These are phyloP conservation scores for Leishmania guyanensis DNA, from an alignment of 208 protist species.

Conservation along the genomic window DNA sequence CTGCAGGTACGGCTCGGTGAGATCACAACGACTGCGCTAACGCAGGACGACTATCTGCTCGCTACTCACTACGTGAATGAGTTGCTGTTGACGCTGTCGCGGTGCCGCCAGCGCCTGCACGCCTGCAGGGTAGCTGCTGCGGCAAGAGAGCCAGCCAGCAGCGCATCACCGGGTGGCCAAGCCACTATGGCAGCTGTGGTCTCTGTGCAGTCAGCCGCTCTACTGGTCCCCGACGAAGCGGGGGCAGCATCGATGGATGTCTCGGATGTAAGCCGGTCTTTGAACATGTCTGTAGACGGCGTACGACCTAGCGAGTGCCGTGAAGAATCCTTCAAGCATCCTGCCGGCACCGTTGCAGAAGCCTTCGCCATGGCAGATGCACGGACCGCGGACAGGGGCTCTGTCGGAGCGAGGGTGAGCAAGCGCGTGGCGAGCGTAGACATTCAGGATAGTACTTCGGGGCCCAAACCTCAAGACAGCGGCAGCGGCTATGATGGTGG, in stretches of 20 bases:
- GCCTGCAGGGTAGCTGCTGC: constrained; percentile 2
- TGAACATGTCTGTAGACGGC: not conserved
- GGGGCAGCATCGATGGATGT: not conserved
- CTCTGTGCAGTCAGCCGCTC: not conserved
- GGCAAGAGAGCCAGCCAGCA: not conserved
- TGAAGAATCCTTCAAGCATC: not conserved
- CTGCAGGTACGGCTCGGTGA: constrained; percentile 34
- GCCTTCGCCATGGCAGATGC: constrained; percentile 27
- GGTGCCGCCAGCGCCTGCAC: constrained; percentile 31
- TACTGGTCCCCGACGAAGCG: not conserved
- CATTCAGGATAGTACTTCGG: not conserved
- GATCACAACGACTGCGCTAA: constrained; percentile 35
- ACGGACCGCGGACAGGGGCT: not conserved
- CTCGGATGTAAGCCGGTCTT: not conserved
- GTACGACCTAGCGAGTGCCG: not conserved
- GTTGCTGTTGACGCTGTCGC: constrained; percentile 20
- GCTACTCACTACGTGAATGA: constrained; percentile 31
- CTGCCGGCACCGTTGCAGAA: constrained; percentile 15
- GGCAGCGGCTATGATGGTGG: not conserved
- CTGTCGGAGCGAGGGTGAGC: not conserved
- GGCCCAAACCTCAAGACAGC: not conserved
- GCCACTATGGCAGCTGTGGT: not conserved
- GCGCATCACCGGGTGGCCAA: not conserved
- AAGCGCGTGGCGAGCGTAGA: not conserved
- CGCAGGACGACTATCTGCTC: constrained; percentile 47